These are phyloP conservation scores for Puya raimondii DNA, from an alignment of 176 grass and related monocot genomes.

Conservation along the genomic window DNA sequence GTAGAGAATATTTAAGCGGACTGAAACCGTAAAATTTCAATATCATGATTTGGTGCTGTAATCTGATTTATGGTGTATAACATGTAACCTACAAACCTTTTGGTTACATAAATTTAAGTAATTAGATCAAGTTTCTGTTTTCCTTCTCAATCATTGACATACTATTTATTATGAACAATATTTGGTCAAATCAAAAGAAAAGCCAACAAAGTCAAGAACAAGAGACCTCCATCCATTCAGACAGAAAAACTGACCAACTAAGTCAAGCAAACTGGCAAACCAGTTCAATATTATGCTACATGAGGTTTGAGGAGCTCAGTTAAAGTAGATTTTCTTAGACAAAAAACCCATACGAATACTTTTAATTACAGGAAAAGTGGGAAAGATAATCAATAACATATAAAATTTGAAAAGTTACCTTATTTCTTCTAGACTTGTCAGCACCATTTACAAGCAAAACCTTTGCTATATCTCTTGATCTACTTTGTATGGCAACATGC, in stretches of 20 bases:
- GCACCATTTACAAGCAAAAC: constrained; percentile 73
- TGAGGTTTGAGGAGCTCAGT: neutral
- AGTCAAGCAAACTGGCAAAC: neutral
- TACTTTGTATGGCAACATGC: constrained; percentile 81
- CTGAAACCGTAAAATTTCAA: too few species aligned
- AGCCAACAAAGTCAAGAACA: neutral
- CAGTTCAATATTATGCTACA: neutral
- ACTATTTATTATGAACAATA: too few species aligned
- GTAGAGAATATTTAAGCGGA: too few species aligned
- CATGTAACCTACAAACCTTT: too few species aligned
- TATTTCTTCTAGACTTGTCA: constrained; percentile 81
- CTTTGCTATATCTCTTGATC: constrained; percentile 75
- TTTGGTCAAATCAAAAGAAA: neutral
- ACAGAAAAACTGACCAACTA: neutral
- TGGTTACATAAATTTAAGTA: too few species aligned
- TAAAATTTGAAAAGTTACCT: constrained; percentile 29
- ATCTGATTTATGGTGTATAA: too few species aligned
- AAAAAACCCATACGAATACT: neutral
- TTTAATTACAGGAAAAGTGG: neutral
- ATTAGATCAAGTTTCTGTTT: too few species aligned
- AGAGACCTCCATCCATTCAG: neutral
- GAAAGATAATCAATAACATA: constrained; percentile 1
- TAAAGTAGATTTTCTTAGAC: neutral
- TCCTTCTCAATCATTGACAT: too few species aligned
- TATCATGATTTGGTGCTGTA: too few species aligned